Base-by-base conservation (phyloP, 345 rosid genomes). In the Anastatica hierochuntica region DNA sequence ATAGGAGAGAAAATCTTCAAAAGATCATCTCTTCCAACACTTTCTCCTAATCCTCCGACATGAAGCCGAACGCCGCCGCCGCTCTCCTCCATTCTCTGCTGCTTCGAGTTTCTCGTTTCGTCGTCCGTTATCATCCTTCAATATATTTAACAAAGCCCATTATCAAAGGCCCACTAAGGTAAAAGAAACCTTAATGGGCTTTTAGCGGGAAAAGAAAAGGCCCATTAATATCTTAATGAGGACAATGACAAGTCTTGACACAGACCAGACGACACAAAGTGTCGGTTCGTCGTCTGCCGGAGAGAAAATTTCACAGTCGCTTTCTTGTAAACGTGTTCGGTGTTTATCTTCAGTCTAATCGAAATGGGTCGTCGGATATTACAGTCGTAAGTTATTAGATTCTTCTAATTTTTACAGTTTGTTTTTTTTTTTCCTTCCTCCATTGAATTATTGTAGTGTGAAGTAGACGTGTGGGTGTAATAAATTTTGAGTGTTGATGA, bases 1-100 rank as follows among this genome's bases (percentile, higher is more conserved):
- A 76, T 44, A 1, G 81, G 52, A 31, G 79, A 77, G 59, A 90
- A 82, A 0, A 79, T 67, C 49, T 67, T 78, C 21, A 29, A 63
- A 19, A 92, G 73, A 59, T 88, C 97, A 37, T 79, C 85, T 52
- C 36, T 64, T 8, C 71, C 77, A 6, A 85, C 88, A 30, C 66
- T 73, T 65, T 80, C 95, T 13, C 94, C 96, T 20, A 92, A 47
- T 3, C 98, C 97, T 42, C 97, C 97, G 14, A 83, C 83, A 56
- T 62, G 36, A 31, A 31, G 36, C 36, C 36, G 4, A 31, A 31
- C 36, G 12, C 36, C 36, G 36, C 36, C 36, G n/a, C 36, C 36
- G n/a, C 36, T 45, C 53, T 38, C 65, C 71, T 48, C 45, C 6
- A 5, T 29, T 24, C 34, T 47, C 31, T 23, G 26, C 55, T 48